Percentiles rank a stretch among this genome's conserved stretches.
Evolutionary conservation across 116 monocot genomes (phyloP).

Genomic region (Iris pallida): DNA sequence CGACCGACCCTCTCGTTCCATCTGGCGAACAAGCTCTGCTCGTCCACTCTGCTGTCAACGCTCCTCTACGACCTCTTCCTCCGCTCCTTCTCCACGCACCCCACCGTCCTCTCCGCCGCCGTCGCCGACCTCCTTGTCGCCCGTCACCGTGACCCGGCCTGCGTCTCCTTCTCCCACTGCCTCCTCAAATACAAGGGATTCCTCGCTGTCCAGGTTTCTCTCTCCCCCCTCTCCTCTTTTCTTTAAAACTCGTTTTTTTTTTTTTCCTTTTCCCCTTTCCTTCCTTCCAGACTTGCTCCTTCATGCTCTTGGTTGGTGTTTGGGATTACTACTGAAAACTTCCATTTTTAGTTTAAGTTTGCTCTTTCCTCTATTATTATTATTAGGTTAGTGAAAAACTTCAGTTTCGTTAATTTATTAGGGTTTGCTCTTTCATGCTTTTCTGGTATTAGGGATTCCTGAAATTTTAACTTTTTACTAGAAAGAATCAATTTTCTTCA

Average conservation of each 20-base stretch:
- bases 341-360: too few species aligned
- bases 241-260: background rate
- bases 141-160: slow-evolving; percentile 80
- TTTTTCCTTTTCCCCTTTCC: slow-evolving; percentile 42
- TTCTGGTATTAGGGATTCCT: too few species aligned
- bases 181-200: slow-evolving; percentile 92
- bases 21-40: slow-evolving; percentile 84
- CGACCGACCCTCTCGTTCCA: slow-evolving; percentile 73
- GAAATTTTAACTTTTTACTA: too few species aligned
- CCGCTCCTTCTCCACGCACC: slow-evolving; percentile 25
- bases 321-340: too few species aligned
- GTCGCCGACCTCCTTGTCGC: slow-evolving; percentile 73
- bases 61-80: slow-evolving; percentile 78
- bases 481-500: too few species aligned
- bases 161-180: slow-evolving; percentile 69
- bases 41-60: slow-evolving; percentile 68
- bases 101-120: slow-evolving; percentile 32
- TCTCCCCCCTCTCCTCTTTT: slow-evolving; percentile 51
- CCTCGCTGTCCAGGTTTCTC: slow-evolving; percentile 73
- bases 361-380: too few species aligned
- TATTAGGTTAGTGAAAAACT: too few species aligned
- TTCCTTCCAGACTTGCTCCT: slow-evolving; percentile 46
- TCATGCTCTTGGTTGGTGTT: too few species aligned
- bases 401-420: too few species aligned
- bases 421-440: too few species aligned